Evolutionary conservation across 805 yeast species (phyloP).

Genomic region (Lachancea kluyveri): DNA sequence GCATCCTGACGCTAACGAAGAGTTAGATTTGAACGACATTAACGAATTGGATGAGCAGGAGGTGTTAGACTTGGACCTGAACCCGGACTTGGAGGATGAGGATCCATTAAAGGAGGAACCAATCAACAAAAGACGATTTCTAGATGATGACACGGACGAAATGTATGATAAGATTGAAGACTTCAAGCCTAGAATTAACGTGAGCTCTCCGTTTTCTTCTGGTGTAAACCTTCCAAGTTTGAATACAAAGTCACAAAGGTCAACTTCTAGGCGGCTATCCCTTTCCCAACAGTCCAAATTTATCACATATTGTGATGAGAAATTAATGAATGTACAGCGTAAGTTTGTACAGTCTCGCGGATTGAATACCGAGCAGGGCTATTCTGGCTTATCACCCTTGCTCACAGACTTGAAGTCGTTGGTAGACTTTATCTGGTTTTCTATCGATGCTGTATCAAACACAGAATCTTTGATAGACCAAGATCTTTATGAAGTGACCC

Average conservation of each 20-base stretch:
- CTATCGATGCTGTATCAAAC: constrained; percentile 37
- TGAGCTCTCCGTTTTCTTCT: constrained; percentile 28
- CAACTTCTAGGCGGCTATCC: constrained; percentile 30
- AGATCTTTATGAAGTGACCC: constrained; percentile 9
- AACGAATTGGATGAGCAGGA: constrained; percentile 25
- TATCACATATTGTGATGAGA: constrained; percentile 47
- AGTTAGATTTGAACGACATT: constrained; percentile 17
- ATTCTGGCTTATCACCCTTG: constrained; percentile 30
- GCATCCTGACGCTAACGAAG: constrained; percentile 26
- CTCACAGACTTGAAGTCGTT: constrained; percentile 42
- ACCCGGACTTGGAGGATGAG: too few relatives aligned
- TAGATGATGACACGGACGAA: constrained; percentile 10
- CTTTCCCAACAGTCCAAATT: constrained; percentile 51
- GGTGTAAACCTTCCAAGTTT: constrained; percentile 9
- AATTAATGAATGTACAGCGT: constrained; percentile 48
- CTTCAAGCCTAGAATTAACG: constrained; percentile 25
- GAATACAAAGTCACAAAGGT: background rate
- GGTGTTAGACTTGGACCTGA: constrained; percentile 23
- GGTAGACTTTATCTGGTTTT: constrained; percentile 56
- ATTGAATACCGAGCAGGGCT: constrained; percentile 27
- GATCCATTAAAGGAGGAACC: too few relatives aligned
- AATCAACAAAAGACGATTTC: background rate
- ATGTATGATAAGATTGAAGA: constrained; percentile 26
- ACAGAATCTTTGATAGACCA: constrained; percentile 20
- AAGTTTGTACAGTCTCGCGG: constrained; percentile 42